Conservation (phyloP, 2,329 filamentous ascomycete genomes). For the Trichoderma lentiforme region DNA sequence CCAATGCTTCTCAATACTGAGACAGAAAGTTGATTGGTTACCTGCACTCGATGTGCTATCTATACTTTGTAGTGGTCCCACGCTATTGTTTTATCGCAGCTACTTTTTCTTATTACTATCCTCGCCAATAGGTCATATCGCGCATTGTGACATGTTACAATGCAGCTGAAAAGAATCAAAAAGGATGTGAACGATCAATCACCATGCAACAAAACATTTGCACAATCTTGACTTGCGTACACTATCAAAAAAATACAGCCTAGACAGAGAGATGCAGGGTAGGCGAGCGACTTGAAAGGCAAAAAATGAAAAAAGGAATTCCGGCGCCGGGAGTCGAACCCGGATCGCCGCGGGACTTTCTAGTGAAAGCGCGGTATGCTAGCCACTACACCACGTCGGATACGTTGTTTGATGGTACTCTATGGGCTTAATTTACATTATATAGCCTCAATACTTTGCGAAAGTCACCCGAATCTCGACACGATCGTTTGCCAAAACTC, state of each 20-base stretch:
- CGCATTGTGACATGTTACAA: too few relatives aligned
- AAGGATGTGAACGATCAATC: neutral
- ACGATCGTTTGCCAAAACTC: neutral
- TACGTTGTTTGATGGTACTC: neutral
- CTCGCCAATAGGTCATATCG: neutral
- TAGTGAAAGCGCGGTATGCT: slow-evolving; percentile 19
- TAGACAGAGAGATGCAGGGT: neutral
- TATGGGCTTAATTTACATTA: neutral
- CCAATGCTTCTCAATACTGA: neutral
- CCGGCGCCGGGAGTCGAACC: slow-evolving; percentile 20
- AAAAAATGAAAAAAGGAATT: neutral
- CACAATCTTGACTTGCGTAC: neutral
- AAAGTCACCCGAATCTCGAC: neutral
- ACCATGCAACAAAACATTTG: neutral
- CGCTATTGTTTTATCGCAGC: neutral
- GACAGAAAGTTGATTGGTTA: neutral
- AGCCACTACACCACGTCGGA: slow-evolving; percentile 21
- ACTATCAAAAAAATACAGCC: neutral
- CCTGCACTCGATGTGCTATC: neutral
- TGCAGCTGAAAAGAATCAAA: neutral
- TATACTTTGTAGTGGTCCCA: neutral
- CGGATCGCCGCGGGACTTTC: slow-evolving; percentile 19
- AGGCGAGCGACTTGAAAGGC: neutral
- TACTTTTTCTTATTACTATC: neutral
- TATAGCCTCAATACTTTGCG: neutral